phyloP scores from a whole-genome alignment of 495 filamentous ascomycete genomes.

The Penicillium daleae region DNA sequence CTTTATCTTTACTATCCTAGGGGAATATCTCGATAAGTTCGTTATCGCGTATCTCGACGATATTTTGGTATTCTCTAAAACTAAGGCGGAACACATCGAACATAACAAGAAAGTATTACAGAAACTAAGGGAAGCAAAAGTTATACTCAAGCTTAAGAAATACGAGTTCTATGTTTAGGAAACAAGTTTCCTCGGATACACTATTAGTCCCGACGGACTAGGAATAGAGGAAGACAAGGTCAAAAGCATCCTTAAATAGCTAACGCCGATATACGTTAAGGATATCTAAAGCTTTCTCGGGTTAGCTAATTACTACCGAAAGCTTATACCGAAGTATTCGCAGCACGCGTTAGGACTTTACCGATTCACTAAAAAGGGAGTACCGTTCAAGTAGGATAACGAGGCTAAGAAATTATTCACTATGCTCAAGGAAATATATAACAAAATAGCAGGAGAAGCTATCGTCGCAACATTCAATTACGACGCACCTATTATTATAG shows the following conservation, averaged over 20 bases:
- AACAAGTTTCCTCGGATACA: conserved; percentile 2
- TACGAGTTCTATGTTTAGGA: conserved; percentile 8
- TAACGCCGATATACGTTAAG: not conserved
- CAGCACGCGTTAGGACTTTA: not conserved
- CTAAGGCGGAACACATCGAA: not conserved
- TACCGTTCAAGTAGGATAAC: conserved; percentile 2
- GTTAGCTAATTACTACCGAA: not conserved
- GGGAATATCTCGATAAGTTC: not conserved
- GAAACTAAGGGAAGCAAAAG: conserved; percentile 8
- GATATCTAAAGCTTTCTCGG: not conserved
- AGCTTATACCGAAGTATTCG: not conserved
- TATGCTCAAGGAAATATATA: conserved; percentile 12
- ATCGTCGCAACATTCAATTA: not conserved
- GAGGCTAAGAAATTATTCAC: not conserved
- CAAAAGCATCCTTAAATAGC: conserved; percentile 1
- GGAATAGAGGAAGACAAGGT: conserved; percentile 1
- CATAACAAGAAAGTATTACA: conserved; percentile 4
- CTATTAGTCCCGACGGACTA: conserved; percentile 4
- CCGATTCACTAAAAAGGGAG: conserved; percentile 1
- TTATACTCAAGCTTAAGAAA: conserved; percentile 22
- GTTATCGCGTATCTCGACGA: not conserved
- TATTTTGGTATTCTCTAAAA: not conserved
- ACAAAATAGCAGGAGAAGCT: not conserved
- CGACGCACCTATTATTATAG: not conserved
- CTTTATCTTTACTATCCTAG: not conserved